Base-by-base conservation (phyloP, 192 early-diverging fungal species). In the Spizellomyces sp. region DNA sequence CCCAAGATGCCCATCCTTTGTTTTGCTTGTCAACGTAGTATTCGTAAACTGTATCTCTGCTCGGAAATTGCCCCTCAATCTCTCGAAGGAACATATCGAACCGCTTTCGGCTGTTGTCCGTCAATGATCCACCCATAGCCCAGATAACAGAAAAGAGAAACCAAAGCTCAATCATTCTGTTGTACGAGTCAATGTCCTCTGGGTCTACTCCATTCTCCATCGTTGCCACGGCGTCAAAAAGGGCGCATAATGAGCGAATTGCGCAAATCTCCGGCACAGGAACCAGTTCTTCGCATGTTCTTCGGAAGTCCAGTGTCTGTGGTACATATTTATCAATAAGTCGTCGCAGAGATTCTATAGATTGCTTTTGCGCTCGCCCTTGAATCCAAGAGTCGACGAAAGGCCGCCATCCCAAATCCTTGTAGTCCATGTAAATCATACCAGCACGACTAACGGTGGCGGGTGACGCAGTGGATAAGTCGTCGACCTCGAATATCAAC, bases 41-140 rank as follows among this genome's bases (percentile, higher is more conserved):
- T 72, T 87, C 81, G 65, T 80, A 88, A 6, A 88, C 73, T 5
- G 83, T 87, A 65, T 84, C 86, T 70, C 84, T 87, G 66, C 80
- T 81, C 12, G 84, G 84, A 64, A 87, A 87, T 58, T 87, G 86
- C 5, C 82, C 85, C 66, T 86, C 83, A 58, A 87, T 79, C 66
- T 86, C 85, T 9, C 85, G 79, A 14, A 85, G 65, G 76, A 87
- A 88, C 80, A 80, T 83, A 62, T 87, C 85, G 58, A 88, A 88
- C 21, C 58, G 17, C 41, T 82, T 76, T 17, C 84, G 69, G 59
- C 76, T 76, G 14, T 85, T 83, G 42, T 85, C 81, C 6, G 85
- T 85, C 14, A 88, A 64, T 6, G 81, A 79, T 19, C 85, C 86
- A 19, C 86, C 86, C 5, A 88, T 56, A 19, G 83, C 69, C 86